Base-by-base conservation (phyloP, 2,329 filamentous ascomycete species). In the Cryphonectria parasitica region DNA sequence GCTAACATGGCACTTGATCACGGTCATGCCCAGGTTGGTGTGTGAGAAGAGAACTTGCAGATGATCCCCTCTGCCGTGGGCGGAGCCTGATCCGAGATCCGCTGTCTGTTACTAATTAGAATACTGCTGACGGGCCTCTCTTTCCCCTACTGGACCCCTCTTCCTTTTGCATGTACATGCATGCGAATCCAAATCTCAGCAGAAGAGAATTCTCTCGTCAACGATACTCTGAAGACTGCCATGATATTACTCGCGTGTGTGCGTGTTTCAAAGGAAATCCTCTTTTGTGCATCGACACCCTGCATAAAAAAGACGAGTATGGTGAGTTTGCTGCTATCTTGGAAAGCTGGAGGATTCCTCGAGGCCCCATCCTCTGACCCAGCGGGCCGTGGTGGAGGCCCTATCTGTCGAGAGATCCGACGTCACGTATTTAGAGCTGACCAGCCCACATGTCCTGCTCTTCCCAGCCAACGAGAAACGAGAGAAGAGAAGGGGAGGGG, bases 401-500 rank as follows among this genome's bases (percentile, higher is more conserved):
- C 34, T 34, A 6, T 34, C 36, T 39, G 52, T 43, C 31, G 10
- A 61, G 34, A 67, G 43, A 64, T 36, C 68, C 45, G 54, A 54
- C 64, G 52, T 45, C 69, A 49, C 69, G 28, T 64, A 56, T 69
- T 69, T 69, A 71, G 69, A 68, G 61, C 69, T 71, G 66, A 71
- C 45, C 69, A 69, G 61, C 66, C 61, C 69, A 64, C 68, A 67
- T 58, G 43, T 67, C 49, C 36, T 31, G 52, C 52, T 1, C 13
- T 17, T 31, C 8, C 45, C 64, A 66, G 31, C 31, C 58, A 36
- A 61, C 58, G 58, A 36, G 58, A 39, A n/a, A 6, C 2, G 43
- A 22, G 19, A 49, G 19, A 49, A 1, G 19, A 49, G 43, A 2
- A 5, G 19, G 4, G 43, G 43, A 39, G 2, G 36, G 36, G 54